phyloP scores from a whole-genome alignment of 164 flowering plant genomes.

The Pachysandra terminalis region DNA sequence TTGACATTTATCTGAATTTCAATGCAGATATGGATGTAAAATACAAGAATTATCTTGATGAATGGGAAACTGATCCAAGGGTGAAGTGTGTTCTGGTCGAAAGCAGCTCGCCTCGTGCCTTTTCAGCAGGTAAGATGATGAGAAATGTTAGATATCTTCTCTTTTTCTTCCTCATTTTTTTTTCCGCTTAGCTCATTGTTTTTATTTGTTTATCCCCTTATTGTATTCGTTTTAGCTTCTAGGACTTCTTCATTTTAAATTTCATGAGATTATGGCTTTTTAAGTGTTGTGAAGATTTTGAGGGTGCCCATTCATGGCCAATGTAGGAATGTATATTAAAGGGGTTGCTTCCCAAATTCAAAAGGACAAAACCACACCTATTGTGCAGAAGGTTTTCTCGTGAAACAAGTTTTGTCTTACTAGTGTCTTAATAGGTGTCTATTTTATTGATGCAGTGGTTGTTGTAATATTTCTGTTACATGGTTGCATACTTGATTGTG shows the following conservation, averaged over 20 bases:
- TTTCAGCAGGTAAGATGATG: conserved; percentile 70
- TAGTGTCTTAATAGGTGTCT: too few species aligned
- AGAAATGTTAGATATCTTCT: background rate
- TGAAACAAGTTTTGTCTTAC: conserved; percentile 9
- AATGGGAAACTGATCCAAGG: conserved; percentile 86
- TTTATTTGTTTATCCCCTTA: background rate
- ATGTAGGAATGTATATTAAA: conserved; percentile 97
- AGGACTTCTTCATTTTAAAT: conserved; percentile 8
- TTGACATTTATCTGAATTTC: conserved; percentile 10
- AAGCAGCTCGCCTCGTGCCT: conserved; percentile 87
- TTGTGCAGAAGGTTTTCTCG: conserved; percentile 68
- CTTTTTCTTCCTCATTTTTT: background rate
- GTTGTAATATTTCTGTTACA: conserved; percentile 12
- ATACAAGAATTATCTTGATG: conserved; percentile 74
- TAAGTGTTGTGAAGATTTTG: conserved; percentile 27
- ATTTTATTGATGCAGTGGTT: background rate
- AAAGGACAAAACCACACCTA: conserved; percentile 78
- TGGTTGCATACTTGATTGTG: conserved; percentile 14
- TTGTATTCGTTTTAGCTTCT: background rate
- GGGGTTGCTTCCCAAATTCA: conserved; percentile 84
- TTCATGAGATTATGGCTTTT: conserved; percentile 8
- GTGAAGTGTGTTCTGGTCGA: conserved; percentile 88
- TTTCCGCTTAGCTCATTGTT: background rate
- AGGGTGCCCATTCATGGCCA: conserved; percentile 34
- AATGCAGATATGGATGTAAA: conserved; percentile 87